phyloP scores from a whole-genome alignment of 495 filamentous ascomycete species.

The Aspergillus funiculosus region DNA sequence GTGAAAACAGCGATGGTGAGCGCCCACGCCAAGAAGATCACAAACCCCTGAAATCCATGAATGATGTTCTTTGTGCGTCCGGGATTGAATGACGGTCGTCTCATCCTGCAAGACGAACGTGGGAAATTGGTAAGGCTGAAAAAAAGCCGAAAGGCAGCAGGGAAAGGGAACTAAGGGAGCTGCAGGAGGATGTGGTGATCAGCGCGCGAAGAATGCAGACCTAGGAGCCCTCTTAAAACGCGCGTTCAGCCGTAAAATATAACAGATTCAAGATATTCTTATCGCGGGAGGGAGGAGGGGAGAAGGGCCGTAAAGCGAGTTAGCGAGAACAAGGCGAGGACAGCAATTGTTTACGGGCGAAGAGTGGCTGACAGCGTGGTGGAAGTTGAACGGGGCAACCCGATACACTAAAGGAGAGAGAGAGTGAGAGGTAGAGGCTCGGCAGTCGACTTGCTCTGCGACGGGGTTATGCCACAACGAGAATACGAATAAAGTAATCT shows the following conservation, averaged over 20 bases:
- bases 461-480: too few relatives aligned
- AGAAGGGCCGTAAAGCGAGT: not conserved
- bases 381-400: slow-evolving; percentile 27
- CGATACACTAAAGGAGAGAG: slow-evolving; percentile 18
- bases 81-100: slow-evolving; percentile 33
- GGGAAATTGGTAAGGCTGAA: slow-evolving; percentile 1
- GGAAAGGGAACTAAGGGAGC: not conserved
- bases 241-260: too few relatives aligned
- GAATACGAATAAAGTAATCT: too few relatives aligned
- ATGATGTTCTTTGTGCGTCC: slow-evolving; percentile 44
- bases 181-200: not conserved
- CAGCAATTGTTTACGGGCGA: slow-evolving; percentile 22
- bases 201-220: too few relatives aligned
- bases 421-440: too few relatives aligned
- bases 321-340: slow-evolving; percentile 6
- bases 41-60: slow-evolving; percentile 54
- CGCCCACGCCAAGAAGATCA: slow-evolving; percentile 66
- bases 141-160: slow-evolving; percentile 7
- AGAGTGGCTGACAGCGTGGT: slow-evolving; percentile 14
- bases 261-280: too few relatives aligned
- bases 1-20: slow-evolving; percentile 71
- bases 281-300: not conserved
- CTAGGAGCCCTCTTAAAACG: too few relatives aligned
- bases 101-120: slow-evolving; percentile 28
- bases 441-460: too few relatives aligned